Base-by-base conservation (phyloP, 2,329 filamentous ascomycete species). In the Furcasterigmium furcatum region DNA sequence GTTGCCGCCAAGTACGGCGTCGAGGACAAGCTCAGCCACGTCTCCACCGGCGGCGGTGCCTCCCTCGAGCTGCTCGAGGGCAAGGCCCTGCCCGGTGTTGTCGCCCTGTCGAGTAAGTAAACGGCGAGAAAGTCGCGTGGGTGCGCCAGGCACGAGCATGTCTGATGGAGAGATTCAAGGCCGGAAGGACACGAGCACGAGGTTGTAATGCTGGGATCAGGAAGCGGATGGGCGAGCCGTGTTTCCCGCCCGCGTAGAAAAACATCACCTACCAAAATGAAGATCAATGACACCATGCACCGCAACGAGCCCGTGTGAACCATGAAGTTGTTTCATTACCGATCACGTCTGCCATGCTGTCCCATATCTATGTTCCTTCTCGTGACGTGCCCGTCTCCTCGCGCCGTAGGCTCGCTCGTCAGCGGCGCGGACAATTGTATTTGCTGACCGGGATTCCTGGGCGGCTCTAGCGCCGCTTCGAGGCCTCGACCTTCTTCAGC, bases 11-110 rank as follows among this genome's bases (percentile, higher is more conserved):
- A 99, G 80, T 99, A 96, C 70, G 85, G 85, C 45, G 92, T 89
- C 52, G 94, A 99, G 80, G 84, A 89, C 72, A 95, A 97, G 84
- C 81, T 97, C 64, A 96, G 91, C 77, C 94, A 99, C 76, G 94
- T 99, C 53, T 96, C 91, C 42, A 99, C 94, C 25, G 94, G 94
- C 58, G 94, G 94, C 63, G 94, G 94, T 73, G 94, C 94, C 56
- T 92, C 87, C 59, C 78, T 99, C 63, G 94, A 99, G 80, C 77
- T 99, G 61, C 84, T 99, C 52, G 94, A 99, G 82, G 94, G 94
- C 72, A 99, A 99, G 82, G 92, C 90, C 55, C 79, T 99, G 63
- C 94, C 94, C 46, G 94, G 94, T 77, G 91, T 99, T 53, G 77
- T 80, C 62, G 92, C 92, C 59, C 84, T 99, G 67, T 96, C 91